Conservation (phyloP, 306 rosid species). For the Citrullus amarus region DNA sequence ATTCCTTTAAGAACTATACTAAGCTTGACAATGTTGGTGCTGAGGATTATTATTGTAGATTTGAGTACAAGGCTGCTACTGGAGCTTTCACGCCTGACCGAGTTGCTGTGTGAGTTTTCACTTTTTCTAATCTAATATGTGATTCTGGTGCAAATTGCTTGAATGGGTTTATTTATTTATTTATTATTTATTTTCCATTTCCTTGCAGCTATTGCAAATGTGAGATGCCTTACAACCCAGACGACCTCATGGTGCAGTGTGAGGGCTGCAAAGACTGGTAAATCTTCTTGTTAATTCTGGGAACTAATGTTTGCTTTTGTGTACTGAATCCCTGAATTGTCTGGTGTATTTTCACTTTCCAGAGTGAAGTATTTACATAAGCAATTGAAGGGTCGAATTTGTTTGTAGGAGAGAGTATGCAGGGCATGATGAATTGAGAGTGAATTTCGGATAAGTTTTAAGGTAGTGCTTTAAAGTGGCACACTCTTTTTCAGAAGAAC, state of each 20-base stretch:
- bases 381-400: not conserved
- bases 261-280: slow-evolving; percentile 97
- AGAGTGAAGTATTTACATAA: not conserved
- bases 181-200: not conserved
- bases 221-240: slow-evolving; percentile 94
- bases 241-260: slow-evolving; percentile 93
- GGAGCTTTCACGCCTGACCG: slow-evolving; percentile 82
- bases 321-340: not conserved
- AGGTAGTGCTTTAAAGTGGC: not conserved
- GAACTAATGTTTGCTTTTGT: not conserved
- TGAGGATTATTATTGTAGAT: slow-evolving; percentile 78
- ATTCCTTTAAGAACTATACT: slow-evolving; percentile 69
- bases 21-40: slow-evolving; percentile 74
- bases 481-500: not conserved
- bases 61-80: slow-evolving; percentile 84
- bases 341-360: not conserved
- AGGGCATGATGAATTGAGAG: not conserved
- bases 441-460: not conserved
- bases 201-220: slow-evolving; percentile 81
- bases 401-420: not conserved
- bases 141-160: slow-evolving; percentile 1
- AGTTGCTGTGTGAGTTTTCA: slow-evolving; percentile 73
- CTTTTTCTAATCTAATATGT: not conserved
- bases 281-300: slow-evolving; percentile 11
- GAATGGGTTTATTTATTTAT: slow-evolving; percentile 7